phyloP scores from a whole-genome alignment of 2,329 filamentous ascomycete genomes.

The Epicoccum nigrum region DNA sequence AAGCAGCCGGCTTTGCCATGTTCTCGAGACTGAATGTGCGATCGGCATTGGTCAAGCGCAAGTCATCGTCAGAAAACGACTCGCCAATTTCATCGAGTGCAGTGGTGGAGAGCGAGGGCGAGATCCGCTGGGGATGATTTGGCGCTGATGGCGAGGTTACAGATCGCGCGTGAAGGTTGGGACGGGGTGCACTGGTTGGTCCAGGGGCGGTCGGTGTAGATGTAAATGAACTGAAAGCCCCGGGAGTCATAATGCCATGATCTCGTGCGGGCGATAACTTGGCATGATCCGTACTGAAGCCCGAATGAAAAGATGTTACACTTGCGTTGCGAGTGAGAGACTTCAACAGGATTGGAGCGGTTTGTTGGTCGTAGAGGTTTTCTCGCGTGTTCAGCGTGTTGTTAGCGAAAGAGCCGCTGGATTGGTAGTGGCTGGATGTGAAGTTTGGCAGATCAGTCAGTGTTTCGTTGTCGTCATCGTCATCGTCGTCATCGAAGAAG shows the following conservation, averaged over 20 bases:
- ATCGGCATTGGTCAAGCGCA: slow-evolving; percentile 41
- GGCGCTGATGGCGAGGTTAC: slow-evolving; percentile 77
- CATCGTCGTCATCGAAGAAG: slow-evolving; percentile 58
- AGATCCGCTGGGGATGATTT: slow-evolving; percentile 52
- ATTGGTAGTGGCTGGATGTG: slow-evolving; percentile 39
- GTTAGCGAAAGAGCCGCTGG: slow-evolving; percentile 33
- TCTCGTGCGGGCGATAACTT: slow-evolving; percentile 63
- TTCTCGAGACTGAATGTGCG: slow-evolving; percentile 47
- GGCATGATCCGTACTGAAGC: slow-evolving; percentile 71
- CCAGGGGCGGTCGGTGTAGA: slow-evolving; percentile 29
- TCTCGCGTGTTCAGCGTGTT: slow-evolving; percentile 62
- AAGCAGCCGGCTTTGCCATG: slow-evolving; percentile 65
- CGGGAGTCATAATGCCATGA: slow-evolving; percentile 62
- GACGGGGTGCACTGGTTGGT: slow-evolving; percentile 51
- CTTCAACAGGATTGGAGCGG: slow-evolving; percentile 85
- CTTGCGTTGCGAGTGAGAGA: slow-evolving; percentile 75
- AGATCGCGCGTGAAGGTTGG: slow-evolving; percentile 78
- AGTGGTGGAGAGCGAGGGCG: slow-evolving; percentile 62
- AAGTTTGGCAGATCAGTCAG: slow-evolving; percentile 43
- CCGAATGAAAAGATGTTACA: slow-evolving; percentile 81
- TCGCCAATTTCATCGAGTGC: slow-evolving; percentile 80
- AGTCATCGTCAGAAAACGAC: slow-evolving; percentile 78
- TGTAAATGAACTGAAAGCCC: slow-evolving; percentile 55
- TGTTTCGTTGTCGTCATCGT: slow-evolving; percentile 46
- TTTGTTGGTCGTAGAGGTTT: slow-evolving; percentile 90